Base-by-base conservation (phyloP, 805 yeast genomes). In the Metschnikowia borealis region DNA sequence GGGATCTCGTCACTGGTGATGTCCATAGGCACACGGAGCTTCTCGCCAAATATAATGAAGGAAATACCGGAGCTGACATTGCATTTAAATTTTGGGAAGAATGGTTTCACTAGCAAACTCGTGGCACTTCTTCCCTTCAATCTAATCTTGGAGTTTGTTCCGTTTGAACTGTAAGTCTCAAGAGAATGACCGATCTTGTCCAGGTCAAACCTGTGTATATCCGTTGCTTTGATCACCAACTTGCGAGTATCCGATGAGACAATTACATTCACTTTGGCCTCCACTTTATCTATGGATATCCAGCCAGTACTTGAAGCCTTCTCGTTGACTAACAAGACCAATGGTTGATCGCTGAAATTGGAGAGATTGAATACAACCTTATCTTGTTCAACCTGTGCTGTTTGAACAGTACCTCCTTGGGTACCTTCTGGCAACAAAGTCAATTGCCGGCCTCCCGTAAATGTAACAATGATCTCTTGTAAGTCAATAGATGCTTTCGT, bases 41-140 rank as follows among this genome's bases (percentile, higher is more conserved):
- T 65, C 50, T 71, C 77, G 2, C 74, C 74, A 1, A 71, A 46
- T 4, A 67, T 52, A 3, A 67, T 51, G 1, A 61, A 47, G 2
- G 50, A 39, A 2, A 55, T 31, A 1, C 58, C 48, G 2, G 47
- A 37, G 13, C 39, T 44, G 38, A 60, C 21, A 0, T 54, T 44
- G 5, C 64, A 42, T 1, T 38, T 17, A 0, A 70, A 46, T 5
- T 60, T 53, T 11, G 77, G 77, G 34, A 57, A 62, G 5, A 66
- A 57, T 14, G 56, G 62, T 32, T 46, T 47, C 31, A 55, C 55
- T 3, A 44, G 13, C 5, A 58, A 15, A 31, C 37, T 38, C 33
- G 45, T 38, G 31, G 48, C 41, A 41, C 43, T 48, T 17, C 54
- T 47, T 26, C 55, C 56, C 13, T 29, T 45, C 20, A 51, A 41